These are phyloP conservation scores for Kitagawia praeruptora DNA, from an alignment of 129 eudicot species.

Conservation along the genomic window DNA sequence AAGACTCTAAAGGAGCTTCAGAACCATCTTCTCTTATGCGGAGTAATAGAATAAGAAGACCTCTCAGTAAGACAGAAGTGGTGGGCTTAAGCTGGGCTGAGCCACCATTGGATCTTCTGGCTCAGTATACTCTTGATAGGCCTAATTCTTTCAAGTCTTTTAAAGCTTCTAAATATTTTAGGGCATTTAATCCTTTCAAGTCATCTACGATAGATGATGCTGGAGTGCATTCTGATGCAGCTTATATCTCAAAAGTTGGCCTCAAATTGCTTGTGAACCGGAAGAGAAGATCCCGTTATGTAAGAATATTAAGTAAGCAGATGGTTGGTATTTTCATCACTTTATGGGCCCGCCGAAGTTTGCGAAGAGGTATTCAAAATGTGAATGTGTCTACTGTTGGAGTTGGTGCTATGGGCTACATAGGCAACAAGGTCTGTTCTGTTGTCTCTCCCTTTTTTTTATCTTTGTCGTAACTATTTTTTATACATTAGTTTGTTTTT, in stretches of 20 bases:
- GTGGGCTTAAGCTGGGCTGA: conserved; percentile 90
- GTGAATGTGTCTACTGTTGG: conserved; percentile 93
- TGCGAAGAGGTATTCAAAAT: conserved; percentile 81
- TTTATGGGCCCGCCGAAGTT: conserved; percentile 81
- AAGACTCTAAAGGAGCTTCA: conserved; percentile 31
- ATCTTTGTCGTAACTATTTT: background rate
- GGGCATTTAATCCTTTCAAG: conserved; percentile 52
- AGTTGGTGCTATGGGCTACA: conserved; percentile 91
- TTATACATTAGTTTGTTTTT: background rate
- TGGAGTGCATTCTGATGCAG: conserved; percentile 35
- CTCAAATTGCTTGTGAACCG: conserved; percentile 62
- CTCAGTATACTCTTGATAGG: conserved; percentile 54
- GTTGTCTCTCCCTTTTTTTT: background rate
- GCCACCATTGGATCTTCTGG: conserved; percentile 66
- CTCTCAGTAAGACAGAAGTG: conserved; percentile 73
- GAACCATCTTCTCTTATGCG: conserved; percentile 8
- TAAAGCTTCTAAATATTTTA: conserved; percentile 55
- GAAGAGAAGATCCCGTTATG: conserved; percentile 67
- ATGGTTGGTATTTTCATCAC: conserved; percentile 92
- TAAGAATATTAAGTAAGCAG: conserved; percentile 90
- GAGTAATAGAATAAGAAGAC: conserved; percentile 32
- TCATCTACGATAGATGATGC: conserved; percentile 24
- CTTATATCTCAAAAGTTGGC: conserved; percentile 43
- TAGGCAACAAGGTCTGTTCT: conserved; percentile 74
- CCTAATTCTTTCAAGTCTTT: conserved; percentile 54